These are phyloP conservation scores for Erythrobasidium yunnanense DNA, from an alignment of 768 basidiomycete species.

Conservation along the genomic window DNA sequence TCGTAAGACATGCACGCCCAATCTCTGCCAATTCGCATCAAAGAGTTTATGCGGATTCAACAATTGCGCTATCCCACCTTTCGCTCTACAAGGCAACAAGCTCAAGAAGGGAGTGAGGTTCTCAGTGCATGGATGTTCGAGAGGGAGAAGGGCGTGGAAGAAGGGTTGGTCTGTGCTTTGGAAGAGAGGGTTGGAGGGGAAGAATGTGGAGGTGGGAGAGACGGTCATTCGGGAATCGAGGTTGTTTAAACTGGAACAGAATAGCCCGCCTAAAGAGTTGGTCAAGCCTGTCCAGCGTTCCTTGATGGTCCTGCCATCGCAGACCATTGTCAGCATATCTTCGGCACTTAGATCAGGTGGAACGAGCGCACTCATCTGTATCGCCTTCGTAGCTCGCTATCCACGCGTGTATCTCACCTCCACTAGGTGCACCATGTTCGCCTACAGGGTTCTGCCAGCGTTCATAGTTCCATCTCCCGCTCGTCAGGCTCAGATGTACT, in stretches of 20 bases:
- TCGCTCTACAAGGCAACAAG: conserved; percentile 80
- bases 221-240: conserved; percentile 62
- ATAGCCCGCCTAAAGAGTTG: conserved; percentile 80
- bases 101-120: conserved; percentile 93
- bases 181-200: conserved; percentile 42
- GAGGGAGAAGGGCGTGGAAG: conserved; percentile 65
- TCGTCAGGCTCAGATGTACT: conserved; percentile 76
- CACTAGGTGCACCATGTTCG: conserved; percentile 62
- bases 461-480: conserved; percentile 82
- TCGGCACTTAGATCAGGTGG: neutral
- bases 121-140: conserved; percentile 89
- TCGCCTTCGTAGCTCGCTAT: conserved; percentile 4
- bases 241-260: conserved; percentile 80
- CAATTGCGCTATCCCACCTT: conserved; percentile 69
- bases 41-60: conserved; percentile 77
- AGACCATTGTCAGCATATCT: neutral
- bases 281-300: conserved; percentile 64
- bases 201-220: conserved; percentile 55
- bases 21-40: conserved; percentile 82
- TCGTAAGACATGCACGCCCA: conserved; percentile 58
- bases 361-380: no score
- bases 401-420: conserved; percentile 44
- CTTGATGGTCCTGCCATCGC: conserved; percentile 46
- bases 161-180: conserved; percentile 42
- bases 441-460: conserved; percentile 73